phyloP scores from a whole-genome alignment of 169 alveolate species.

The Babesia bigemina region DNA sequence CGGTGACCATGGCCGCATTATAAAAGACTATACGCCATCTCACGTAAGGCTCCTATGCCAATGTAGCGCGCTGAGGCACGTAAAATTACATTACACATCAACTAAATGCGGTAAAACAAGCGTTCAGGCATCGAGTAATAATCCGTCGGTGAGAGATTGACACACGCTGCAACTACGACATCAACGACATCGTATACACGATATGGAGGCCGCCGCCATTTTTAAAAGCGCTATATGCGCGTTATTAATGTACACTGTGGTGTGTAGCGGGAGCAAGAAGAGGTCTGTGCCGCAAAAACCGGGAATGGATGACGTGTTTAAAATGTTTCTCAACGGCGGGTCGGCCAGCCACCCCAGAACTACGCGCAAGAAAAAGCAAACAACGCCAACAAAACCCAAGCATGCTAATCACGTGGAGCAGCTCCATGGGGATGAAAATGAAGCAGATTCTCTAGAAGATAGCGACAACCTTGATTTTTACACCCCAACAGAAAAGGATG shows the following conservation, averaged over 20 bases:
- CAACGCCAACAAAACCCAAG: neutral
- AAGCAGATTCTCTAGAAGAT: too few relatives aligned
- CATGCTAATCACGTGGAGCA: too few relatives aligned
- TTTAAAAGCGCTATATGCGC: slow-evolving; percentile 5
- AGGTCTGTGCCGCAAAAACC: too few relatives aligned
- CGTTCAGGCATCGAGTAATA: too few relatives aligned
- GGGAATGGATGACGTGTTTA: slow-evolving; percentile 1
- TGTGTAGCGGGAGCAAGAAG: neutral
- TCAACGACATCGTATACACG: neutral
- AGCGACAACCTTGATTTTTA: too few relatives aligned
- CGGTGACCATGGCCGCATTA: too few relatives aligned
- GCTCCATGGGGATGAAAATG: too few relatives aligned
- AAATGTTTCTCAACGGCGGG: neutral
- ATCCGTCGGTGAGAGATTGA: too few relatives aligned
- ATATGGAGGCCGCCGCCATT: neutral
- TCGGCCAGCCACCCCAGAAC: neutral
- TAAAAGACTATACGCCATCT: too few relatives aligned
- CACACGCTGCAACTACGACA: too few relatives aligned
- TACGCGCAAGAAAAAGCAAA: neutral
- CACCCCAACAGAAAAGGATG: too few relatives aligned
- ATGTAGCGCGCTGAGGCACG: neutral
- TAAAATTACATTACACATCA: neutral
- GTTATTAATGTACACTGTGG: neutral
- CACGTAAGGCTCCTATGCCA: neutral
- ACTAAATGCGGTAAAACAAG: too few relatives aligned